Base-by-base conservation (phyloP, 2,329 filamentous ascomycete species). In the Trichophyton rubrum region DNA sequence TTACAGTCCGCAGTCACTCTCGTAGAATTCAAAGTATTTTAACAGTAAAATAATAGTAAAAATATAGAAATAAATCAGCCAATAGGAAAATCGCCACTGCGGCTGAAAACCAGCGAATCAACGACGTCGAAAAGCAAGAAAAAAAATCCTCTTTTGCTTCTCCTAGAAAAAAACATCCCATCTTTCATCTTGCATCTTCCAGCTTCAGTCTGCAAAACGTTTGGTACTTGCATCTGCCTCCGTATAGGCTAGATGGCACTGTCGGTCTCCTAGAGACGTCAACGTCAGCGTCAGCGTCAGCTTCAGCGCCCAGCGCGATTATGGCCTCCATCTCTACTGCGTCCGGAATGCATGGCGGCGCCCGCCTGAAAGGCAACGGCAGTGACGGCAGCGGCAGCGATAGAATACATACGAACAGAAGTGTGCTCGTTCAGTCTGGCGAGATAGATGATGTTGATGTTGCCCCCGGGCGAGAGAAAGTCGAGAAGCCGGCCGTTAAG, bases 401-500 rank as follows among this genome's bases (percentile, higher is more conserved):
- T 8, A 45, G 33, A n/a, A 59, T 15, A 22, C 20, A 33, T 13
- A 15, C 15, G 30, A 59, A 59, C 27, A 61, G 63, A 59, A 65
- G 65, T 59, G 33, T 64, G 22, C 58, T 70, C 33, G 55, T 66
- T 9, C 68, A 71, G 55, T 72, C 74, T 7, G 68, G 71, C 59
- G 74, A 77, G 63, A 72, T 68, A 20, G 74, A 74, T 15, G 73
- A 72, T 60, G 61, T 63, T 9, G 62, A 64, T 47, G 68, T 72
- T 22, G 61, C 70, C 22, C 73, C 72, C n/a, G 58, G 58, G 11
- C 3, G 57, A n/a, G 58, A 63, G 49, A 15, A 40, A 20, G 27
- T 40, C 27, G 35, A 58, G 17, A 61, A 63, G 56, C 56, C 62
- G n/a, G 56, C 40, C 4, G 51, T 33, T 68, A 91, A 90, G 73